Evolutionary conservation across 192 early-diverging fungal species (phyloP).

Genomic region (Linnemannia exigua): DNA sequence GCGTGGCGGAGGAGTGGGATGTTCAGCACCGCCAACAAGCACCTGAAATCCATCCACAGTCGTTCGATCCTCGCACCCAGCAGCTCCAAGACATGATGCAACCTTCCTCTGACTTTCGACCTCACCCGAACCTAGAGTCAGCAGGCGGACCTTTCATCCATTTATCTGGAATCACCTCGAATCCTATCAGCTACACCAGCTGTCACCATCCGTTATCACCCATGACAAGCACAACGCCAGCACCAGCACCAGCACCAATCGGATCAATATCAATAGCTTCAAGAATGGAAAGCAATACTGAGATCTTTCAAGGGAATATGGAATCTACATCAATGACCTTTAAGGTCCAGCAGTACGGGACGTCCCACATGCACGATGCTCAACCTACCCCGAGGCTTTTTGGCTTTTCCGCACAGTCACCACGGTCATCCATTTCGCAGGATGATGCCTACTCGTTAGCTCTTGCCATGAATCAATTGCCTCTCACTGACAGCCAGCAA

Average conservation of each 20-base stretch:
- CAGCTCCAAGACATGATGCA: background rate
- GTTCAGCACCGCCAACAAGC: background rate
- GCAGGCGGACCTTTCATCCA: constrained; percentile 1
- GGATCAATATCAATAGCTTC: background rate
- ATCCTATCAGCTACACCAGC: background rate
- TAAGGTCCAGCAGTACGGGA: background rate
- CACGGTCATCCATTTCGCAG: background rate
- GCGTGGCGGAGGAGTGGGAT: background rate
- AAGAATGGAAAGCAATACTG: background rate
- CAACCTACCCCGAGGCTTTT: background rate
- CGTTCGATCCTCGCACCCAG: background rate
- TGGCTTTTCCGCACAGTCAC: background rate
- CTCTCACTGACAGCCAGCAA: background rate
- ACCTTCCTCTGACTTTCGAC: constrained; percentile 1
- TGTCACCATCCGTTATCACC: background rate
- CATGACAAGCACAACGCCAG: background rate
- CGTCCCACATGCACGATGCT: background rate
- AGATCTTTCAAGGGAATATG: background rate
- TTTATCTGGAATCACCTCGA: background rate
- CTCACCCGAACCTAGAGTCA: background rate
- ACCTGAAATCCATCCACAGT: background rate
- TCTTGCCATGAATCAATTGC: background rate
- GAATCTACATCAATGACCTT: background rate
- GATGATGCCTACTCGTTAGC: background rate
- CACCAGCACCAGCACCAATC: background rate